Conservation (phyloP, 495 filamentous ascomycete genomes). For the Talaromyces borbonicus region DNA sequence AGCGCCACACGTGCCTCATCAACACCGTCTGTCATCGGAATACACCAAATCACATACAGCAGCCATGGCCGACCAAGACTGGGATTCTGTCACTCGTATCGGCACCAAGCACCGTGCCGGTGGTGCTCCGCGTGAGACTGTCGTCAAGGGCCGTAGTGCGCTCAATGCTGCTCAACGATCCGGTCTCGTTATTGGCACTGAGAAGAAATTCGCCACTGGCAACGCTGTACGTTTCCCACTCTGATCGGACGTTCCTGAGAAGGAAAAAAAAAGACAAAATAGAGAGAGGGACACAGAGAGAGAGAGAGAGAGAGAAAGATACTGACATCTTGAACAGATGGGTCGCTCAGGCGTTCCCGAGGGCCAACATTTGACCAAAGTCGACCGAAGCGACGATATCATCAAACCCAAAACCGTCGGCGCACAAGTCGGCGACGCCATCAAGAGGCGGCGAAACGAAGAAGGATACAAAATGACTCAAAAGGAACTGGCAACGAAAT, state of each 20-base stretch:
- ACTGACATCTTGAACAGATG: too few species aligned
- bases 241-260: neutral
- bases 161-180: constrained; percentile 82
- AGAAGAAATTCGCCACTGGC: constrained; percentile 80
- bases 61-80: constrained; percentile 43
- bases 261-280: neutral
- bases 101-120: constrained; percentile 67
- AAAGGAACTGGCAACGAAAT: constrained; percentile 90
- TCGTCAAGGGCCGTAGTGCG: constrained; percentile 75
- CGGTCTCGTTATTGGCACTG: constrained; percentile 68
- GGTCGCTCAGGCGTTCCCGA: constrained; percentile 53
- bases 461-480: constrained; percentile 81
- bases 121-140: constrained; percentile 62
- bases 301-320: too few species aligned
- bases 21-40: neutral
- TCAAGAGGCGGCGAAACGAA: constrained; percentile 65
- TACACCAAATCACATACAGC: neutral
- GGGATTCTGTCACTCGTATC: constrained; percentile 89
- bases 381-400: constrained; percentile 96
- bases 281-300: constrained; percentile 5
- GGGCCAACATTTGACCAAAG: constrained; percentile 94
- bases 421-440: constrained; percentile 66
- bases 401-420: constrained; percentile 91
- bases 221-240: constrained; percentile 59
- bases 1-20: neutral